Base-by-base conservation (phyloP, 2,329 filamentous ascomycete species). In the Claviceps sp. region DNA sequence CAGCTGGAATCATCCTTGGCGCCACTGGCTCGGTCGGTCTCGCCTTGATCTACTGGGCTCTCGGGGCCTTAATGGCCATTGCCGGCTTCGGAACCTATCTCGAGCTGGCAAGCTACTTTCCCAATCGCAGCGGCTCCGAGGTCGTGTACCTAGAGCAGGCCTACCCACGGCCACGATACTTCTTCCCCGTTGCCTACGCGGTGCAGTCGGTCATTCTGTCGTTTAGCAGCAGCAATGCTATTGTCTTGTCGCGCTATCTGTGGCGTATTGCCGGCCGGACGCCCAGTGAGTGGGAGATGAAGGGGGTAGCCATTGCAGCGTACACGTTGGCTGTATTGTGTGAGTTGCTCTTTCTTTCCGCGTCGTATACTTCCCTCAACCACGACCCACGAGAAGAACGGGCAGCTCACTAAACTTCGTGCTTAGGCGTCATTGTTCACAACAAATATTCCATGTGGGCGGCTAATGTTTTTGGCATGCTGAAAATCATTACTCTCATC, bases 81-180 rank as follows among this genome's bases (percentile, higher is more conserved):
- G 71, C 76, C 2, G 75, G 74, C 1, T 71, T 84, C 3, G 67
- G 72, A 0, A 74, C 82, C 0, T 85, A 85, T 52, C 74, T 85
- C 8, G 82, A 86, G 59, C 76, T 78, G 14, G 75, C 80, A 0
- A 72, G 78, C 1, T 85, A 81, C 55, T 86, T 85, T 54, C 81
- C 82, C 0, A 84, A 77, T 59, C 76, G 82, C 7, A 83, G 78
- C 2, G 82, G 82, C 0, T 75, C 76, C 0, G 80, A 86, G 58
- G 81, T 83, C 0, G 82, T 83, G 0, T 86, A 84, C 57, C 71
- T 86, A 0, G 82, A 86, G 57, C 82, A 86, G 59, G 78, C 80
- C 0, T 87, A 76, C 55, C 81, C 81, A 1, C 72, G 79, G 1
- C 83, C 82, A 0, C 75, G 72, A 51, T 82, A 79, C 60, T 73